Conservation (phyloP, 2,329 filamentous ascomycete genomes). For the Talaromyces funiculosus region DNA sequence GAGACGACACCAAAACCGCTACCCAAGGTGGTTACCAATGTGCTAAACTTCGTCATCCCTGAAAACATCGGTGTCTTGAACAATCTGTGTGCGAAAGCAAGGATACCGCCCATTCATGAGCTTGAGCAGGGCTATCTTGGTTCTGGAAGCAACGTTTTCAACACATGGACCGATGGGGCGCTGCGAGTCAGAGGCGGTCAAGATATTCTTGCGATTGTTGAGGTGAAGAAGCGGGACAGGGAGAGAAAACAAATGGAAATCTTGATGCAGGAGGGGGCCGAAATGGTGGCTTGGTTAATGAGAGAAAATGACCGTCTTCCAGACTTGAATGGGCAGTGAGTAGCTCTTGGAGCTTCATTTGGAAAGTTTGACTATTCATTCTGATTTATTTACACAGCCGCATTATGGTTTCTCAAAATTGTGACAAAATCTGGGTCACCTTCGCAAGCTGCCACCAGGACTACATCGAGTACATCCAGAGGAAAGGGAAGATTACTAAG, state of each 20-base stretch:
- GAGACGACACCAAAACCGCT: too few species aligned
- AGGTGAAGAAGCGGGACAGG: neutral
- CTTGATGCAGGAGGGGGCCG: neutral
- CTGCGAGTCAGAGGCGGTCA: neutral
- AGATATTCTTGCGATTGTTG: neutral
- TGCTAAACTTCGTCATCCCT: too few species aligned
- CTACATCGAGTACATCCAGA: neutral
- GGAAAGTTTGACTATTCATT: too few species aligned
- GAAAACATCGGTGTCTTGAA: too few species aligned
- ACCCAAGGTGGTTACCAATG: too few species aligned
- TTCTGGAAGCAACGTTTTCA: neutral
- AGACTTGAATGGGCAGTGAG: neutral
- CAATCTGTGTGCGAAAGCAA: too few species aligned
- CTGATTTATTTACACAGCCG: neutral
- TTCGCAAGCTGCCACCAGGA: neutral
- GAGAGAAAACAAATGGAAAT: too few species aligned
- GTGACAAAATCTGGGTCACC: neutral
- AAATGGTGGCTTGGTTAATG: neutral
- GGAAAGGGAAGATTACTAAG: too few species aligned
- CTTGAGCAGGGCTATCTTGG: too few species aligned
- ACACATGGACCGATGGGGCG: neutral
- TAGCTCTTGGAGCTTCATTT: too few species aligned
- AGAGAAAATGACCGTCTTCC: neutral
- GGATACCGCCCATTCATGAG: too few species aligned
- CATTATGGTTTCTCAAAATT: neutral